These are phyloP conservation scores for Chalciporus piperatus DNA, from an alignment of 768 basidiomycete species.

Conservation along the genomic window DNA sequence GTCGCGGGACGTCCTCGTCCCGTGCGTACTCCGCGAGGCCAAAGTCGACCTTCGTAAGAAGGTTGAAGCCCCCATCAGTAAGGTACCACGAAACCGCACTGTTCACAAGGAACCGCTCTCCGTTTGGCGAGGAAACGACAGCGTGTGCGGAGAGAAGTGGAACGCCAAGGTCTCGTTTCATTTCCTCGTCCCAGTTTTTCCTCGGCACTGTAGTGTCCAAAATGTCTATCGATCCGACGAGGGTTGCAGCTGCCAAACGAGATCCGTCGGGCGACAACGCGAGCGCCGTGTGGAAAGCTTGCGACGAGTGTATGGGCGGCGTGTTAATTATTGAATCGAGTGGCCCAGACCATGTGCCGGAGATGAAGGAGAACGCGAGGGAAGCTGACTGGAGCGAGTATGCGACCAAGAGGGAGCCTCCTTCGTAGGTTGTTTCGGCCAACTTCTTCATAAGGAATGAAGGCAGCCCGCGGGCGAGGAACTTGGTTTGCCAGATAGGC, in stretches of 20 bases:
- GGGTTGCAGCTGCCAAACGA: slow-evolving; percentile 11
- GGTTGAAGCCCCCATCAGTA: background rate
- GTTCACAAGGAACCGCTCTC: slow-evolving; percentile 6
- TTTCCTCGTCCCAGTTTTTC: slow-evolving; percentile 8
- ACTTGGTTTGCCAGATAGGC: slow-evolving; percentile 4
- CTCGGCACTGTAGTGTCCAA: slow-evolving; percentile 5
- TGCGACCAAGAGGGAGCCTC: background rate
- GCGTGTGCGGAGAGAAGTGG: background rate
- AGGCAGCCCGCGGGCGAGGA: slow-evolving; percentile 2
- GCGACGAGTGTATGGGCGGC: background rate
- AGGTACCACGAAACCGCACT: background rate
- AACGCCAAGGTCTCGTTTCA: background rate
- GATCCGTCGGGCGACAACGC: slow-evolving; percentile 18
- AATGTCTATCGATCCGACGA: slow-evolving; percentile 5
- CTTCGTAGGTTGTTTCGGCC: background rate
- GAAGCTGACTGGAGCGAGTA: slow-evolving; percentile 1
- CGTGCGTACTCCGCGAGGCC: slow-evolving; percentile 1
- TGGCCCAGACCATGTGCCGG: background rate
- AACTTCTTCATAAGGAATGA: background rate
- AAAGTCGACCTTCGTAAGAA: slow-evolving; percentile 10
- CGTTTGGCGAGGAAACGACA: slow-evolving; percentile 10
- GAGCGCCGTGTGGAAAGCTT: slow-evolving; percentile 5
- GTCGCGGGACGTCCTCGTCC: background rate
- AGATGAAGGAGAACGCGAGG: slow-evolving; percentile 3
- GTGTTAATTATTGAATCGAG: background rate